Base-by-base conservation (phyloP, 768 basidiomycete genomes). In the Lactifluus subvellereus region DNA sequence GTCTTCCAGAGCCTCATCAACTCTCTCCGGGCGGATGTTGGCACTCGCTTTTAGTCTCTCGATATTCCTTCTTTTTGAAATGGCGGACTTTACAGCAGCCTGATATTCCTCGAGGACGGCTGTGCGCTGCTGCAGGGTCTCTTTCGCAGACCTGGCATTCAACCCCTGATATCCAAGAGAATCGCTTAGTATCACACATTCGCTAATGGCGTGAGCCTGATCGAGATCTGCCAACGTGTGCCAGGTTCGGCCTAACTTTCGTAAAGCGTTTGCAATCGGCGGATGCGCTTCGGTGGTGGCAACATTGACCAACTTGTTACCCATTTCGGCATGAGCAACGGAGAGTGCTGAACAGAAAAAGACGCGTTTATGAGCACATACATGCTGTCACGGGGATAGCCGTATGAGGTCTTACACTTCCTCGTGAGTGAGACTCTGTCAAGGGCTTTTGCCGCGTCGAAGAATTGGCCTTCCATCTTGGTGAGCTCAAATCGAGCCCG, bases 131-230 rank as follows among this genome's bases (percentile, higher is more conserved):
- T 86, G 82, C 9, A 98, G 76, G 0, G 97, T 95, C 73, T 96
- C 94, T 73, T 97, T 98, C 1, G 97, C 97, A 20, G 95, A 92
- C 50, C 89, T 83, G n/a, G 97, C 94, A 70, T 99, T 98, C 77
- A 95, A 80, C 20, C 94, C 91, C 74, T 98, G 95, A 74, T 99
- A 99, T 2, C 94, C 94, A 57, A 98, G 77, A 0, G 93, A 88
- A 74, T 99, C 97, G n/a, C 94, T 95, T 32, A 99, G 76, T 48
- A 98, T 88, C 33, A 98, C 92, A 68, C 91, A 93, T 80, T 98
- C 96, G 69, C 89, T 94, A 64, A 94, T 90, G 37, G 92, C 86
- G 74, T 97, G 92, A 3, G 93, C 90, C 65, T 91, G 88, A 67
- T 93, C 88, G 61, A 97, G 82, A 71, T 95, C 94, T 2, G 92